Conservation (phyloP, 176 grass and related monocot genomes). For the Triticum dicoccoides region DNA sequence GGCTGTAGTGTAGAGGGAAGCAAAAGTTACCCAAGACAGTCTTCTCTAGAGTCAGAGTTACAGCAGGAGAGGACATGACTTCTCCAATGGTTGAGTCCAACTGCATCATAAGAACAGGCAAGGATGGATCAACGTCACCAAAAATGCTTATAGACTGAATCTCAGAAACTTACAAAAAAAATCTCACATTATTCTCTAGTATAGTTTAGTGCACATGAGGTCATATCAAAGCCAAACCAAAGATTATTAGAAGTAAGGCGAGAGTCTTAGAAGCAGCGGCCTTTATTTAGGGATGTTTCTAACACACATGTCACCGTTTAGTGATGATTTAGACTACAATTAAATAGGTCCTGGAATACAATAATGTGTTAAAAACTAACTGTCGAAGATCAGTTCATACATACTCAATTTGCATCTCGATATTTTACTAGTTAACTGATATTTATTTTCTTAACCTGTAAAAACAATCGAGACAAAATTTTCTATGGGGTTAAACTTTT, state of each 20-base stretch:
- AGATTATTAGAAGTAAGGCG: too few relatives aligned
- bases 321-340: background rate
- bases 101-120: constrained; percentile 39
- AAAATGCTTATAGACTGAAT: background rate
- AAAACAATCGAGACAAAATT: too few relatives aligned
- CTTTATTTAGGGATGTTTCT: background rate
- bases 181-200: background rate
- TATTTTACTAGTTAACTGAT: background rate
- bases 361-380: background rate
- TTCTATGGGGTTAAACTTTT: background rate
- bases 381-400: background rate
- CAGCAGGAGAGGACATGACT: constrained; percentile 83
- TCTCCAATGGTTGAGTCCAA: constrained; percentile 61
- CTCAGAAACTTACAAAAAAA: background rate
- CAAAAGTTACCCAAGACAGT: constrained; percentile 61
- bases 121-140: background rate
- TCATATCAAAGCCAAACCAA: too few relatives aligned
- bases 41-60: constrained; percentile 60
- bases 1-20: background rate
- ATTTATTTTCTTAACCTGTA: background rate
- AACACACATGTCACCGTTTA: background rate
- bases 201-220: background rate
- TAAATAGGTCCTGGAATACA: background rate
- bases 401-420: background rate
- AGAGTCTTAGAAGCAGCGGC: too few relatives aligned